Evolutionary conservation across 148 eudicot species (phyloP).

Genomic region (Vaccinium darrowii): DNA sequence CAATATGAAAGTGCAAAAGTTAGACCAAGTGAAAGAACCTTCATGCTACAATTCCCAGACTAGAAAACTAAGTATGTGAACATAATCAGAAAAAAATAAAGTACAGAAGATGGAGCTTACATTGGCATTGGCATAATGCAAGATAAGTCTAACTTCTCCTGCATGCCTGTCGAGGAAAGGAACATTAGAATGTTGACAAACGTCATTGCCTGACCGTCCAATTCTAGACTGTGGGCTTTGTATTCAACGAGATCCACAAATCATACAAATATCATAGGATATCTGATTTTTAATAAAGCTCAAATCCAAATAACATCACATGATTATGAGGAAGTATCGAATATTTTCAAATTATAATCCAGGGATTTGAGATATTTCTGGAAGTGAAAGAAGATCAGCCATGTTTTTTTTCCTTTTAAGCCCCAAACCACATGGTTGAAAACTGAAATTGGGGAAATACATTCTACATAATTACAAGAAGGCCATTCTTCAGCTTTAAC

Average conservation of each 20-base stretch:
- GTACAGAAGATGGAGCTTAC: conserved; percentile 34
- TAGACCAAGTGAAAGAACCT: neutral
- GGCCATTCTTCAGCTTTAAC: neutral
- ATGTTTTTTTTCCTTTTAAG: neutral
- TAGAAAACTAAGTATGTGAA: neutral
- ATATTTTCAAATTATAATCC: neutral
- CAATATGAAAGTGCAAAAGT: neutral
- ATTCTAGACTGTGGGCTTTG: too few species aligned
- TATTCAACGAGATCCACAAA: too few species aligned
- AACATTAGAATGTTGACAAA: neutral
- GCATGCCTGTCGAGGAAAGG: conserved; percentile 54
- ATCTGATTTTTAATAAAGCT: too few species aligned
- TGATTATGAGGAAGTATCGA: neutral
- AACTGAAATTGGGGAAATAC: neutral
- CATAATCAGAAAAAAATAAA: neutral
- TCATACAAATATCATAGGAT: too few species aligned
- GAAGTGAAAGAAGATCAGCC: neutral
- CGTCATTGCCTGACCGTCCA: too few species aligned
- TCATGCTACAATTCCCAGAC: neutral
- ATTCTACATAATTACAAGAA: neutral
- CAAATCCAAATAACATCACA: neutral
- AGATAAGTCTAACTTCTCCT: conserved; percentile 83
- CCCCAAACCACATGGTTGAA: neutral
- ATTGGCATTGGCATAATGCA: conserved; percentile 68
- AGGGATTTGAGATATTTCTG: neutral